These are phyloP conservation scores for Suhomyces sp. DNA, from an alignment of 805 yeast species.

Conservation along the genomic window DNA sequence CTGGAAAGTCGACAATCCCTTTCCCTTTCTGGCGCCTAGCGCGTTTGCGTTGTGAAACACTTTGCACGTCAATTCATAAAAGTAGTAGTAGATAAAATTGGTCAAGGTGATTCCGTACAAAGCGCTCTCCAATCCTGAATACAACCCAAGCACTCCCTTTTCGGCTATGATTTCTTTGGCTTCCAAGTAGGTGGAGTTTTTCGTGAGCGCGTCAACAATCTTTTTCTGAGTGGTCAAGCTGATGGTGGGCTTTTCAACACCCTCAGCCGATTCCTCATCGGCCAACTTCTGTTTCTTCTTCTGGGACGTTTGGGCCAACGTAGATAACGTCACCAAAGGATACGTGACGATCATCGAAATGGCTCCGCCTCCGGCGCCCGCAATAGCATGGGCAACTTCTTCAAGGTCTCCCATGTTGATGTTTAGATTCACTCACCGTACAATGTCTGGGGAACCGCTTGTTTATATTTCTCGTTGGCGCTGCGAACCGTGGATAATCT, in stretches of 20 bases:
- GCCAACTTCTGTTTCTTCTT: constrained; percentile 21
- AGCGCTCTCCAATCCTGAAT: constrained; percentile 86
- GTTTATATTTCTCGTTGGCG: constrained; percentile 1
- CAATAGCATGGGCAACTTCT: constrained; percentile 80
- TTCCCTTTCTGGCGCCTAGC: constrained; percentile 18
- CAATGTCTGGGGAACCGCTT: not conserved
- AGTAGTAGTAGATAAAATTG: constrained; percentile 86
- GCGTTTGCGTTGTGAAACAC: constrained; percentile 38
- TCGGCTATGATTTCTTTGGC: constrained; percentile 44
- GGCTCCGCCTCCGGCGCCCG: constrained; percentile 94
- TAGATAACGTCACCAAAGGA: constrained; percentile 83
- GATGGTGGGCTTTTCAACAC: constrained; percentile 1
- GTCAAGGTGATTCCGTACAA: constrained; percentile 81
- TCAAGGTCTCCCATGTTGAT: constrained; percentile 33
- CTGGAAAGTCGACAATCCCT: constrained; percentile 58
- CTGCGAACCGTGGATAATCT: constrained; percentile 10
- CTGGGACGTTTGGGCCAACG: constrained; percentile 76
- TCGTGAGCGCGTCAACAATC: constrained; percentile 13
- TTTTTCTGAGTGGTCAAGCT: constrained; percentile 14
- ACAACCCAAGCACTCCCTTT: constrained; percentile 67
- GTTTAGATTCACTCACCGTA: not conserved
- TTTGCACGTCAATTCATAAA: constrained; percentile 70
- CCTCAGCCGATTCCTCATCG: constrained; percentile 5
- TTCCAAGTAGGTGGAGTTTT: constrained; percentile 22
- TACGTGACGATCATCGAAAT: constrained; percentile 83